Percentiles rank a stretch among this genome's conserved stretches.
These are phyloP conservation scores for Nakazawaea ambrosiae DNA, from an alignment of 805 yeast species.

Conservation along the genomic window DNA sequence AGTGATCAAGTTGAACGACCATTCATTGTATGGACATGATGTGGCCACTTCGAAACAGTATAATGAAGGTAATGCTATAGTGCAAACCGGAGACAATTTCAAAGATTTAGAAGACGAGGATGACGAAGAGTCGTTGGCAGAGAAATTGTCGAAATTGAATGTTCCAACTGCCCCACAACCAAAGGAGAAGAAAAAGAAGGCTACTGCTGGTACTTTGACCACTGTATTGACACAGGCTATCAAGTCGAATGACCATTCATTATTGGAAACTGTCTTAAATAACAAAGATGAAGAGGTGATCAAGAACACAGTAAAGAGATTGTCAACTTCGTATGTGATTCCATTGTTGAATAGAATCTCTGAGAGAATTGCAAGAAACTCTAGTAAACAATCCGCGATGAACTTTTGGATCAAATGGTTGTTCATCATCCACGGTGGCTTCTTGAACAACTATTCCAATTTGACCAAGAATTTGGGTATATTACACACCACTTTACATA, in stretches of 20 bases:
- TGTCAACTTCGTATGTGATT: slow-evolving; percentile 43
- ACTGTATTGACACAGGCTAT: slow-evolving; percentile 85
- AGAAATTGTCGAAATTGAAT: slow-evolving; percentile 33
- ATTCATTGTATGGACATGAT: slow-evolving; percentile 41
- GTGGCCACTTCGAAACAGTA: slow-evolving; percentile 47
- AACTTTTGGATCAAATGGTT: slow-evolving; percentile 53
- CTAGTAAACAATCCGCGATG: slow-evolving; percentile 40
- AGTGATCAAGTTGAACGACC: slow-evolving; percentile 29
- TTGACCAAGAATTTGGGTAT: slow-evolving; percentile 34
- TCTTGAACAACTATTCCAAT: slow-evolving; percentile 38
- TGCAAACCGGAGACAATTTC: slow-evolving; percentile 59
- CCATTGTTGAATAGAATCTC: slow-evolving; percentile 43
- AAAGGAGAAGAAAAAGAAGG: slow-evolving; percentile 30
- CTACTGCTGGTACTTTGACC: slow-evolving; percentile 71
- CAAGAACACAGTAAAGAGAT: slow-evolving; percentile 40
- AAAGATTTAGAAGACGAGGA: slow-evolving; percentile 44
- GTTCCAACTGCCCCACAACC: slow-evolving; percentile 18
- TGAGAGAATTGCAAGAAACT: slow-evolving; percentile 45
- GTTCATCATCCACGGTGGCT: slow-evolving; percentile 47
- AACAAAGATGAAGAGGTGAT: slow-evolving; percentile 45
- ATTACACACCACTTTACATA: slow-evolving; percentile 39
- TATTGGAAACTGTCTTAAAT: slow-evolving; percentile 75
- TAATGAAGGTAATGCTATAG: slow-evolving; percentile 52
- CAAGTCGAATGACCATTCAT: slow-evolving; percentile 75
- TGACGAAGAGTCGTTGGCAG: slow-evolving; percentile 45